These are phyloP conservation scores for Zasmidium angulare DNA, from an alignment of 2,329 filamentous ascomycete genomes.

Conservation along the genomic window DNA sequence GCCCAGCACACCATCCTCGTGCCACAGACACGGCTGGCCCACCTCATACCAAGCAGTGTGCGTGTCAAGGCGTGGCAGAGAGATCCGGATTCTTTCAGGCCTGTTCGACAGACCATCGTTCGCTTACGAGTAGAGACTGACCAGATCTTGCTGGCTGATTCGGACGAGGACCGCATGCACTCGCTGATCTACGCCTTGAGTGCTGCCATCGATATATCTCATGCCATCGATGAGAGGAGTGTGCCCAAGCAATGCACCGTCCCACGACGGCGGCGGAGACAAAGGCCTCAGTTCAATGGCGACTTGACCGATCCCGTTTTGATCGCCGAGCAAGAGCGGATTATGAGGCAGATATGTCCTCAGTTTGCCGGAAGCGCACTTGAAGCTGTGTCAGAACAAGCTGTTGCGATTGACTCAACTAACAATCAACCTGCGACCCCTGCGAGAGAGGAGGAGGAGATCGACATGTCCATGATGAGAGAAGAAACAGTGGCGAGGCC, in stretches of 20 bases:
- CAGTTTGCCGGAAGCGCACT: slow-evolving; percentile 33
- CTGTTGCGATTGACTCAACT: slow-evolving; percentile 12
- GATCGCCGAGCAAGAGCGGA: slow-evolving; percentile 50
- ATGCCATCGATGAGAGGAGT: slow-evolving; percentile 67
- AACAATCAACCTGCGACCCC: slow-evolving; percentile 19
- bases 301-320: slow-evolving; percentile 38
- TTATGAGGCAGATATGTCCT: slow-evolving; percentile 49
- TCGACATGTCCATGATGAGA: slow-evolving; percentile 35
- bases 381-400: slow-evolving; percentile 1
- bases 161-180: slow-evolving; percentile 64
- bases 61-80: slow-evolving; percentile 43
- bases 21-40: slow-evolving; percentile 47
- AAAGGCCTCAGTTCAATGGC: slow-evolving; percentile 31
- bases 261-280: slow-evolving; percentile 42
- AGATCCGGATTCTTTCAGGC: slow-evolving; percentile 48
- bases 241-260: slow-evolving; percentile 47
- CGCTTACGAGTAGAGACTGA: slow-evolving; percentile 72
- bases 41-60: slow-evolving; percentile 43
- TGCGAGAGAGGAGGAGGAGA: slow-evolving; percentile 35
- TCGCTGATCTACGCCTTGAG: slow-evolving; percentile 68
- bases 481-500: slow-evolving; percentile 29
- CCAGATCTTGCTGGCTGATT: slow-evolving; percentile 69
- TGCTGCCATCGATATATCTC: slow-evolving; percentile 71
- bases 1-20: slow-evolving; percentile 59
- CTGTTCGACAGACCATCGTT: slow-evolving; percentile 60